Conservation (phyloP, 1,139 yeast species). For the Pichia sp. region DNA sequence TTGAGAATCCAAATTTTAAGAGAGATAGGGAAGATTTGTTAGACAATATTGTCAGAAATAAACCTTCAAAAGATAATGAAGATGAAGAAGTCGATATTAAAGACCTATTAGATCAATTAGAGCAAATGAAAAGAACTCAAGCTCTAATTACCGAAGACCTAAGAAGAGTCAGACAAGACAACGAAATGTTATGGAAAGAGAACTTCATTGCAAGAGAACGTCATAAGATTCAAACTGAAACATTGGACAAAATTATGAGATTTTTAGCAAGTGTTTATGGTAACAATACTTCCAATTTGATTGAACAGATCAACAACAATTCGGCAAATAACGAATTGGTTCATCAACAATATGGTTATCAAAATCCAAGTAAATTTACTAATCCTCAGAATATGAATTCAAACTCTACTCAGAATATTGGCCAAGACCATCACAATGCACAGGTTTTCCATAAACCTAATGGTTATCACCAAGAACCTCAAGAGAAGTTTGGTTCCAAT, state of each 20-base stretch:
- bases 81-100: slow-evolving; percentile 46
- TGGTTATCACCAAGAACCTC: background rate
- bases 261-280: slow-evolving; percentile 84
- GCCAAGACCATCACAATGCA: background rate
- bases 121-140: slow-evolving; percentile 70
- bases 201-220: slow-evolving; percentile 76
- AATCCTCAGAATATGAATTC: background rate
- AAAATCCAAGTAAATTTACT: background rate
- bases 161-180: slow-evolving; percentile 74
- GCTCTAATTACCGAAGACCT: slow-evolving; percentile 76
- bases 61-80: slow-evolving; percentile 32
- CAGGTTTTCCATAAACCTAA: background rate
- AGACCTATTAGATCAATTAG: slow-evolving; percentile 62
- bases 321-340: slow-evolving; percentile 8
- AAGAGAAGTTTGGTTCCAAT: background rate
- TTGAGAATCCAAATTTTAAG: slow-evolving; percentile 73
- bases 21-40: slow-evolving; percentile 42
- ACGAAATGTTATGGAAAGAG: slow-evolving; percentile 87
- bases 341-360: slow-evolving; percentile 1
- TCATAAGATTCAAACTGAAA: slow-evolving; percentile 77
- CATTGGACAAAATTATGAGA: slow-evolving; percentile 78
- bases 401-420: background rate
- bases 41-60: slow-evolving; percentile 57
- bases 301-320: slow-evolving; percentile 23
- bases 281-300: slow-evolving; percentile 41